phyloP scores from a whole-genome alignment of 257 asterid species.

The Penstemon barbatus region DNA sequence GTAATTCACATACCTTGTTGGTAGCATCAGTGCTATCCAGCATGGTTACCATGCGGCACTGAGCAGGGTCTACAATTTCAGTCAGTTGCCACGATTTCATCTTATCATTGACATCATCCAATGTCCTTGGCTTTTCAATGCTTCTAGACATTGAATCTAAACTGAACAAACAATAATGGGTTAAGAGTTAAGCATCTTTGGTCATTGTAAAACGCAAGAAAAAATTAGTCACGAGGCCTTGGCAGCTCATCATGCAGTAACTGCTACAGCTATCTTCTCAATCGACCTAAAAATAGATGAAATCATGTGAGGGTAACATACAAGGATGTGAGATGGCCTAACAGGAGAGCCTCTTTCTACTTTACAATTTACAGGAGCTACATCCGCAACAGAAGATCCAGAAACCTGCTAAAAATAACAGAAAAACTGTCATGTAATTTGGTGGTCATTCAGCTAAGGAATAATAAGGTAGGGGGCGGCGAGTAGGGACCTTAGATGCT shows the following conservation, averaged over 20 bases:
- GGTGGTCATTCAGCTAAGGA: too few species aligned
- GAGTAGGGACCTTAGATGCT: background rate
- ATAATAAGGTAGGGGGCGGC: too few species aligned
- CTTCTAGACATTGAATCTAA: constrained; percentile 68
- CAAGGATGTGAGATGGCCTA: constrained; percentile 78
- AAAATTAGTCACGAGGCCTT: constrained; percentile 15
- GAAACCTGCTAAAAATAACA: constrained; percentile 60
- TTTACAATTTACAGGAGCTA: constrained; percentile 73
- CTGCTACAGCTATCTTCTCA: constrained; percentile 9
- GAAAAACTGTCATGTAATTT: background rate
- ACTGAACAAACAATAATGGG: background rate
- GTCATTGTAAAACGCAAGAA: background rate
- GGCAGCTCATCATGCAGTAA: constrained; percentile 17
- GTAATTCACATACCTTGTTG: constrained; percentile 55
- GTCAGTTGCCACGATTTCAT: constrained; percentile 79
- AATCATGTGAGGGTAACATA: constrained; percentile 38
- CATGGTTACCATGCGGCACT: constrained; percentile 86
- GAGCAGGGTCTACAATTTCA: constrained; percentile 82
- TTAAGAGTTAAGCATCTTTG: background rate
- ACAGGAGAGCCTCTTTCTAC: too few species aligned
- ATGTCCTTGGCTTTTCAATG: constrained; percentile 78
- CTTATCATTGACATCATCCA: constrained; percentile 76
- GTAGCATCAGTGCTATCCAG: constrained; percentile 77
- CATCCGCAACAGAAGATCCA: constrained; percentile 72
- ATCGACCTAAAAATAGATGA: constrained; percentile 16